Conservation (phyloP, 73 alveolate species). For the Tetrahymena thermophila region DNA sequence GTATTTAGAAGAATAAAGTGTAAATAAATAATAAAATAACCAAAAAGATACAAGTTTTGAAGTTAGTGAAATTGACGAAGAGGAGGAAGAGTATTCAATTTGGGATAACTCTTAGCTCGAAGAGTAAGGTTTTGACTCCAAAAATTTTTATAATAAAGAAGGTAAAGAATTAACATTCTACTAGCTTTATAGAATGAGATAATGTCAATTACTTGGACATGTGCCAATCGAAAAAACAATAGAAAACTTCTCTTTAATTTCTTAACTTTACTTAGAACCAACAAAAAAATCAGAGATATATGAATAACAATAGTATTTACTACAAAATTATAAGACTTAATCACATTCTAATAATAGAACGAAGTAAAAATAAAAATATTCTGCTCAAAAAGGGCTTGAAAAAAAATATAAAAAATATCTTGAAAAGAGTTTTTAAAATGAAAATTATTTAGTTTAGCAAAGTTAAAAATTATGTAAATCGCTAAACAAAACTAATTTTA, state of each 20-base stretch:
- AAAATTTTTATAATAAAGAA: neutral
- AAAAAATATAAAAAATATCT: no score
- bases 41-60: no score
- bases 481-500: no score
- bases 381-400: no score
- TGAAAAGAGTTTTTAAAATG: no score
- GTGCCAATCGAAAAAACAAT: neutral
- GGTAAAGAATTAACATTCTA: neutral
- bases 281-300: neutral
- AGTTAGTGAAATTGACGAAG: neutral
- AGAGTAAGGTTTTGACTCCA: neutral
- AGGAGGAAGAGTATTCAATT: neutral
- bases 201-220: neutral
- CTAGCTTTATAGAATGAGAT: neutral
- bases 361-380: no score
- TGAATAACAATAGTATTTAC: neutral
- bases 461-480: no score
- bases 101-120: neutral
- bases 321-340: neutral
- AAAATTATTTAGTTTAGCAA: no score
- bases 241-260: neutral
- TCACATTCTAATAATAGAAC: no score
- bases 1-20: no score
- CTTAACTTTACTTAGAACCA: neutral
- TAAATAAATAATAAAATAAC: no score